These are phyloP conservation scores for Rhytidiadelphus loreus DNA, from an alignment of 225 moss, liverwort and hornwort species.

Conservation along the genomic window DNA sequence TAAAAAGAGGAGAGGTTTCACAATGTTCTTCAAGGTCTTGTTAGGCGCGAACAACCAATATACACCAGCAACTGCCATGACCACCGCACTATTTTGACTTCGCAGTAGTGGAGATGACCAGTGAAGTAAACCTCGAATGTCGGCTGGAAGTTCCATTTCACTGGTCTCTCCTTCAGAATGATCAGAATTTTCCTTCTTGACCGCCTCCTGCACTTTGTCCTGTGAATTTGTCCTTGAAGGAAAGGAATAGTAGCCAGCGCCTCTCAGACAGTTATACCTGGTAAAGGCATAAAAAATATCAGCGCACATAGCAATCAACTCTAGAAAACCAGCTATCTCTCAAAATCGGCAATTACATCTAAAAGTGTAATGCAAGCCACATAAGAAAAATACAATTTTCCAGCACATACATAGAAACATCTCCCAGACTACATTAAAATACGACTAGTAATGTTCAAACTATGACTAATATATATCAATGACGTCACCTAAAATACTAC, in stretches of 20 bases:
- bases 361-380: neutral
- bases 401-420: neutral
- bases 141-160: conserved; percentile 31
- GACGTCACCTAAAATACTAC: neutral
- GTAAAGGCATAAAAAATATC: conserved; percentile 7
- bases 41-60: conserved; percentile 76
- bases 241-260: conserved; percentile 3
- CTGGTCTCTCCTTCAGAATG: conserved; percentile 13
- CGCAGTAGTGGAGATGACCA: conserved; percentile 58
- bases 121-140: conserved; percentile 55
- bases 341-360: neutral
- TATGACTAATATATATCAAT: neutral
- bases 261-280: conserved; percentile 39
- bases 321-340: neutral
- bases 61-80: conserved; percentile 76
- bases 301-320: neutral
- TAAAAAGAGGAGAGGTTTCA: conserved; percentile 80
- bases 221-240: neutral
- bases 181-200: conserved; percentile 13
- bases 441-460: neutral
- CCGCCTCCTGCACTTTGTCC: conserved; percentile 8
- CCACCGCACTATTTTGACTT: conserved; percentile 90
- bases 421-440: neutral
- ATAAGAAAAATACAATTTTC: neutral
- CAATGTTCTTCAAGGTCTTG: conserved; percentile 53